Percentiles rank a stretch among this genome's conserved stretches.
These are phyloP conservation scores for Boletus rubroflammeus DNA, from an alignment of 768 basidiomycete species.

Conservation along the genomic window DNA sequence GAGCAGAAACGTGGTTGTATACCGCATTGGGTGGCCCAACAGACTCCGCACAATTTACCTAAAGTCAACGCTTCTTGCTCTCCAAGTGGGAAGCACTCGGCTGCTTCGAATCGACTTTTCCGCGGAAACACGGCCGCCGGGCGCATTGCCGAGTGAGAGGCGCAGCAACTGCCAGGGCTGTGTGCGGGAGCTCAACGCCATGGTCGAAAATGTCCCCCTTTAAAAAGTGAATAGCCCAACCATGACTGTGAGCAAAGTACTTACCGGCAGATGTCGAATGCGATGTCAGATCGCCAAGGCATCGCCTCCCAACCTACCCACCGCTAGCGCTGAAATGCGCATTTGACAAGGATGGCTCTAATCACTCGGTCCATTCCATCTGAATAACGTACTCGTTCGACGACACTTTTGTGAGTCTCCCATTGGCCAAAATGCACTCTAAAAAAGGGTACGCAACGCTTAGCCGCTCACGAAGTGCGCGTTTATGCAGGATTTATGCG, in stretches of 20 bases:
- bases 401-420: too few relatives aligned
- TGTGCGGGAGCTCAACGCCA: neutral
- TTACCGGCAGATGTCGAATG: neutral
- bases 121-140: neutral
- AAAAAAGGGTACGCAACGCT: too few relatives aligned
- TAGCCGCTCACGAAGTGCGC: too few relatives aligned
- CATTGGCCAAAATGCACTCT: too few relatives aligned
- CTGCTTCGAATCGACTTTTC: neutral
- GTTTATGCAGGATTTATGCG: too few relatives aligned
- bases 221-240: neutral
- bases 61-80: neutral
- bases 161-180: constrained; percentile 11
- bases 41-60: too few relatives aligned
- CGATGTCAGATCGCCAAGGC: neutral
- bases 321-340: neutral
- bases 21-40: neutral
- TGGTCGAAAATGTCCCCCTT: neutral
- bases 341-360: neutral
- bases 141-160: neutral
- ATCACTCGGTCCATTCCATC: too few relatives aligned
- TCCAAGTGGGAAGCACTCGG: neutral
- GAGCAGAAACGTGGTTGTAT: neutral
- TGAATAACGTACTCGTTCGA: too few relatives aligned
- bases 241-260: neutral
- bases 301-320: neutral